These are phyloP conservation scores for Candida lessepsii DNA, from an alignment of 805 yeast species.

Conservation along the genomic window DNA sequence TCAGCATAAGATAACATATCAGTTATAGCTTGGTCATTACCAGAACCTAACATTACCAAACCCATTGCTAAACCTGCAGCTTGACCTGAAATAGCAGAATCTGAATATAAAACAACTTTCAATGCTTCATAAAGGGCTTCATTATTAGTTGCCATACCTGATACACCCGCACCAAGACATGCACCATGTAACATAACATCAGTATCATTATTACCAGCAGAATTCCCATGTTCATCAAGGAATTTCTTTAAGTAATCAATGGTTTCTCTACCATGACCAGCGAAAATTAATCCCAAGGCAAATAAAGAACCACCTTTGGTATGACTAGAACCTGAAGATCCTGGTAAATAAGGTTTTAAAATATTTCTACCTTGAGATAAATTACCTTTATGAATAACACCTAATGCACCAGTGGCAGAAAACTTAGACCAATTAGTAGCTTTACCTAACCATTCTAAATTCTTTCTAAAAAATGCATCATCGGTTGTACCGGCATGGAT, in stretches of 20 bases:
- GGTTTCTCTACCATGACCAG: slow-evolving; percentile 92
- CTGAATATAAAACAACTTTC: slow-evolving; percentile 80
- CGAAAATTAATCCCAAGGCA: slow-evolving; percentile 90
- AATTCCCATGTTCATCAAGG: slow-evolving; percentile 61
- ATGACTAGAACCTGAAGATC: slow-evolving; percentile 73
- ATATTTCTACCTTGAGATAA: slow-evolving; percentile 85
- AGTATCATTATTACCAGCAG: slow-evolving; percentile 64
- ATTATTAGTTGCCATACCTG: slow-evolving; percentile 90
- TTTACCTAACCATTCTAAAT: slow-evolving; percentile 93
- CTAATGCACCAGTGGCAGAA: slow-evolving; percentile 95
- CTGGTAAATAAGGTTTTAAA: slow-evolving; percentile 89
- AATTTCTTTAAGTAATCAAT: slow-evolving; percentile 74
- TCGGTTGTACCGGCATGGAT: slow-evolving; percentile 96
- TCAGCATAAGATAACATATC: slow-evolving; percentile 91
- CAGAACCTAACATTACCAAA: slow-evolving; percentile 90
- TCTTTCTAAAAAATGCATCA: slow-evolving; percentile 85
- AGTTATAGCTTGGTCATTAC: slow-evolving; percentile 59
- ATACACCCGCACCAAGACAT: slow-evolving; percentile 90
- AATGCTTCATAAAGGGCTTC: slow-evolving; percentile 75
- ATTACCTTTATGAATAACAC: slow-evolving; percentile 95
- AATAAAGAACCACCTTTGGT: slow-evolving; percentile 94
- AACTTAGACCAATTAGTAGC: slow-evolving; percentile 99
- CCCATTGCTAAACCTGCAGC: slow-evolving; percentile 98
- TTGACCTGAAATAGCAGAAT: slow-evolving; percentile 91
- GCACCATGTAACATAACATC: slow-evolving; percentile 95